These are phyloP conservation scores for Boletus pseudopeckii DNA, from an alignment of 768 basidiomycete species.

Conservation along the genomic window DNA sequence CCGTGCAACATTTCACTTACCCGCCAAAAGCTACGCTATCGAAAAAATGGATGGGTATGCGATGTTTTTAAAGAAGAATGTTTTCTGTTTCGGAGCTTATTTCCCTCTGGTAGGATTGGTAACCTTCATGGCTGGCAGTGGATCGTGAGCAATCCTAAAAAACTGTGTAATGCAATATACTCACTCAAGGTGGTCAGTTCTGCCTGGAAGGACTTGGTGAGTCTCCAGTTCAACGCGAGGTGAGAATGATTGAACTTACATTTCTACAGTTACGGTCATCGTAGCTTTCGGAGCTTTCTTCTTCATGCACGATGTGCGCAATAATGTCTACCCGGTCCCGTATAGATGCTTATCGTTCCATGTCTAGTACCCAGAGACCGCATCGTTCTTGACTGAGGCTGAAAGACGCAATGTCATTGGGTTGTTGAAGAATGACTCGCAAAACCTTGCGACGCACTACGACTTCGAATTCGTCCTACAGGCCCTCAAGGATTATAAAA, in stretches of 20 bases:
- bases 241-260: neutral
- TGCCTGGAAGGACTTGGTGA: slow-evolving; percentile 31
- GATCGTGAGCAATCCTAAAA: slow-evolving; percentile 30
- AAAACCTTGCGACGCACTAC: slow-evolving; percentile 44
- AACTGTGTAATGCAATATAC: neutral
- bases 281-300: slow-evolving; percentile 37
- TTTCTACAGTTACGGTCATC: slow-evolving; percentile 21
- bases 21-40: slow-evolving; percentile 32
- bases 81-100: neutral
- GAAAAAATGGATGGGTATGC: slow-evolving; percentile 34
- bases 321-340: neutral
- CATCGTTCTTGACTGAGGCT: slow-evolving; percentile 46
- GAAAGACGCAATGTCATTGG: slow-evolving; percentile 39
- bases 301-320: slow-evolving; percentile 48
- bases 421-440: slow-evolving; percentile 41
- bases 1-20: neutral
- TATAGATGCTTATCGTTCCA: slow-evolving; percentile 1
- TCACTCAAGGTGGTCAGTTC: slow-evolving; percentile 23
- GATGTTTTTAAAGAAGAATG: slow-evolving; percentile 8
- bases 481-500: slow-evolving; percentile 46
- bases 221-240: neutral
- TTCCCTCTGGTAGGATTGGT: slow-evolving; percentile 15
- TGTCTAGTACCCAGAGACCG: slow-evolving; percentile 53
- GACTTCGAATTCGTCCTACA: slow-evolving; percentile 46
- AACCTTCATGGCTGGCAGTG: slow-evolving; percentile 37